phyloP scores from a whole-genome alignment of 2,329 filamentous ascomycete genomes.

The Neonectria neomacrospora region DNA sequence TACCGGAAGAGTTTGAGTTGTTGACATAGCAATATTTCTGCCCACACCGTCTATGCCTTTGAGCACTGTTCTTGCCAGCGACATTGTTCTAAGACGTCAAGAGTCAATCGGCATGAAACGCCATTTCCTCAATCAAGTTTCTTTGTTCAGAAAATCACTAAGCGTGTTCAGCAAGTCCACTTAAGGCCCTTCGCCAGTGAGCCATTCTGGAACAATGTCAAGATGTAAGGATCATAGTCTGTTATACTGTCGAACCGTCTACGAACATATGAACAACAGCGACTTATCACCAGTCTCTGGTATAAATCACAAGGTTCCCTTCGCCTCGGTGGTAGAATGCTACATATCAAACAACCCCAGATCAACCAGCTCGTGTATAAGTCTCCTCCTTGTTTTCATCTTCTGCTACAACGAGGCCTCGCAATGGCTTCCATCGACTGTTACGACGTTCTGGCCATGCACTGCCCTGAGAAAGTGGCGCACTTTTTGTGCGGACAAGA shows the following conservation, averaged over 20 bases:
- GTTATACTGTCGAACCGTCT: not conserved
- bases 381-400: not conserved
- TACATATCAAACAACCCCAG: not conserved
- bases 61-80: not conserved
- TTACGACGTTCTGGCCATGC: constrained; percentile 8
- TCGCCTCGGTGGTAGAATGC: not conserved
- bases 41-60: not conserved
- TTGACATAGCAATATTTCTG: not conserved
- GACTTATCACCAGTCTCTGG: not conserved
- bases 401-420: not conserved
- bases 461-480: constrained; percentile 19
- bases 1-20: constrained; percentile 36
- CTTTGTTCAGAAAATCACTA: not conserved
- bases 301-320: not conserved
- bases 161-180: not conserved
- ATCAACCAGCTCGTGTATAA: not conserved
- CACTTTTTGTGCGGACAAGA: constrained; percentile 8
- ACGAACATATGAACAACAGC: no score
- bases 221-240: not conserved
- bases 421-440: not conserved
- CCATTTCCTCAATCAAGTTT: not conserved
- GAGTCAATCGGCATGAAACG: no score
- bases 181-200: not conserved
- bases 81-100: not conserved
- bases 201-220: not conserved